Conservation (phyloP, 768 basidiomycete genomes). For the Pleurotus pulmonarius region DNA sequence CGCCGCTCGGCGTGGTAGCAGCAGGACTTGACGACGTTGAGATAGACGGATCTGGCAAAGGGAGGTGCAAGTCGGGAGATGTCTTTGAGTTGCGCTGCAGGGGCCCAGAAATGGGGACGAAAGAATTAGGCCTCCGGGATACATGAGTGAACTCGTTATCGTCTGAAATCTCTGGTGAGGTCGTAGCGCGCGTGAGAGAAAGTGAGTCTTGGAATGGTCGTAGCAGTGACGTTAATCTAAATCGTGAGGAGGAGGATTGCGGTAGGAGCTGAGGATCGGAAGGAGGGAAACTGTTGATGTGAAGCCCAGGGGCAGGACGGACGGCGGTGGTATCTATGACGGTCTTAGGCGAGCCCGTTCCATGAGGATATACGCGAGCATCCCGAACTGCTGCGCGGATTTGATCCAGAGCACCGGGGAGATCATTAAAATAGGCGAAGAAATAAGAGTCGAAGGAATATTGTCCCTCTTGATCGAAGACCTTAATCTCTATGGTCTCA, state of each 20-base stretch:
- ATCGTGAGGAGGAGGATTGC: constrained; percentile 35
- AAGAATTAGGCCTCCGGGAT: constrained; percentile 51
- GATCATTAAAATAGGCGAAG: constrained; percentile 91
- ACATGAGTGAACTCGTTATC: constrained; percentile 68
- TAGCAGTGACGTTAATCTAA: constrained; percentile 62
- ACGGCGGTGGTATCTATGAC: constrained; percentile 61
- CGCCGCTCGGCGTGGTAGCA: constrained; percentile 23
- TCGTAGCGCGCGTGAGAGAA: constrained; percentile 23
- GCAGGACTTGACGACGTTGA: constrained; percentile 14
- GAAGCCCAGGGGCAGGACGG: constrained; percentile 36
- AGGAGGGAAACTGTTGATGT: constrained; percentile 32
- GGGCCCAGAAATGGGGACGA: constrained; percentile 45
- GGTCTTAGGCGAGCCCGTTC: constrained; percentile 23
- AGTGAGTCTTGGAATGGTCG: constrained; percentile 62
- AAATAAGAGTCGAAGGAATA: constrained; percentile 86
- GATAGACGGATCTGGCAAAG: constrained; percentile 7
- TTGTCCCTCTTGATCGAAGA: constrained; percentile 77
- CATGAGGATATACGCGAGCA: constrained; percentile 38
- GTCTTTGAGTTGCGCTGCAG: constrained; percentile 24
- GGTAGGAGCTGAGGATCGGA: constrained; percentile 22
- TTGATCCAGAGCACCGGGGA: constrained; percentile 70
- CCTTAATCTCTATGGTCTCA: constrained; percentile 93
- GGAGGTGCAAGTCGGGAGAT: constrained; percentile 29
- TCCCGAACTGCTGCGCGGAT: constrained; percentile 75
- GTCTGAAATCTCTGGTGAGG: constrained; percentile 26